A percentile compares a stretch with the other conserved stretches of the same genome.
Evolutionary conservation across 2,329 filamentous ascomycete genomes (phyloP).

Genomic region (Beauveria sp.): DNA sequence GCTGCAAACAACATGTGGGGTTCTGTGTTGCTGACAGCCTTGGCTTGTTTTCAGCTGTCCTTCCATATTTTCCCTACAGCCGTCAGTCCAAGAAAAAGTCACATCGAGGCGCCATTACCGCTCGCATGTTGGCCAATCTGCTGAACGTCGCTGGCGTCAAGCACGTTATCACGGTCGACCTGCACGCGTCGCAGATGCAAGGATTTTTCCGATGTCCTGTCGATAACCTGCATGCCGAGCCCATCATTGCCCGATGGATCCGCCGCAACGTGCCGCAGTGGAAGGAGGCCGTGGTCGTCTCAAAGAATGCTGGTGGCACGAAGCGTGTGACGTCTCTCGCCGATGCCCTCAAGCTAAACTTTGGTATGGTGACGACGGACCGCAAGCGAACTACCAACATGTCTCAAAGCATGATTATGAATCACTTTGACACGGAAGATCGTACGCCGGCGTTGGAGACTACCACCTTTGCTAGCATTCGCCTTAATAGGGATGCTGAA

Average conservation of each 20-base stretch:
- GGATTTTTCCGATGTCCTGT: constrained; percentile 98
- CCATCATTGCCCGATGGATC: constrained; percentile 93
- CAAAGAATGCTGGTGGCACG: constrained; percentile 95
- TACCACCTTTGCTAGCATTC: constrained; percentile 16
- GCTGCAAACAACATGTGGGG: neutral
- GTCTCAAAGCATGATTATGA: constrained; percentile 71
- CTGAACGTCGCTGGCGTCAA: constrained; percentile 90
- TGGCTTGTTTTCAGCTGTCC: constrained; percentile 51
- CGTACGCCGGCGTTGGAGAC: constrained; percentile 36
- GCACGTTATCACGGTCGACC: constrained; percentile 94
- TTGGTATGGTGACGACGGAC: constrained; percentile 90
- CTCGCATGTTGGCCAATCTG: constrained; percentile 93
- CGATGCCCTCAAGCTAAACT: constrained; percentile 93
- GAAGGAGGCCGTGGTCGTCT: constrained; percentile 90
- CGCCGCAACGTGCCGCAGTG: constrained; percentile 79
- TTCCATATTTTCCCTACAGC: constrained; percentile 98
- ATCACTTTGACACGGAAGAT: constrained; percentile 55
- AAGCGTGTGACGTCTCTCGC: constrained; percentile 95
- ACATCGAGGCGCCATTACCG: constrained; percentile 91
- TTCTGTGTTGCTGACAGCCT: neutral
- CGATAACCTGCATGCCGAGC: constrained; percentile 94
- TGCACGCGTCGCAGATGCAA: constrained; percentile 98
- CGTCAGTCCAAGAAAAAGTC: constrained; percentile 99
- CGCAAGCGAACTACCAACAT: constrained; percentile 57
- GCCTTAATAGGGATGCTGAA: constrained; percentile 14